Evolutionary conservation across 2,329 filamentous ascomycete genomes (phyloP).

Genomic region (Grosmannia clavigera): DNA sequence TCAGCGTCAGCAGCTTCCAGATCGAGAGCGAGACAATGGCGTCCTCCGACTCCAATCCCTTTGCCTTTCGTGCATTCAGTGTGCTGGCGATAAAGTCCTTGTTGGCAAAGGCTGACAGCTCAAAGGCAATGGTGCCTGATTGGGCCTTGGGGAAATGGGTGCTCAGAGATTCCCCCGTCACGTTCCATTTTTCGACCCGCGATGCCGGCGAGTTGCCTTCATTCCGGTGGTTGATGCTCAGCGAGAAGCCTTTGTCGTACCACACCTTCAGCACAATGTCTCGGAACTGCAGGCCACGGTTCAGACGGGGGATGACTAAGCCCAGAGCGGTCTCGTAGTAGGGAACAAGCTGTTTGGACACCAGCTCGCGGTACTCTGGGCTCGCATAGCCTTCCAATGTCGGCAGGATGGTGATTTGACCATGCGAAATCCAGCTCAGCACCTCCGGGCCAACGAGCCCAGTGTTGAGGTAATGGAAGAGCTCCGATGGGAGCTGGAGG

Average conservation of each 20-base stretch:
- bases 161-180: slow-evolving; percentile 46
- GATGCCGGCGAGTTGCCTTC: slow-evolving; percentile 34
- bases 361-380: slow-evolving; percentile 66
- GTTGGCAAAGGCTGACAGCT: slow-evolving; percentile 57
- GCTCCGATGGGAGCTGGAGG: slow-evolving; percentile 77
- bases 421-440: slow-evolving; percentile 70
- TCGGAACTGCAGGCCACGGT: slow-evolving; percentile 74
- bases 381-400: slow-evolving; percentile 75
- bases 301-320: slow-evolving; percentile 65
- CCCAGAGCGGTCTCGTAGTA: slow-evolving; percentile 66
- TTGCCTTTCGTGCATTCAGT: slow-evolving; percentile 43
- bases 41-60: slow-evolving; percentile 46
- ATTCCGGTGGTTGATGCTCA: slow-evolving; percentile 51
- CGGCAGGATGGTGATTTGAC: slow-evolving; percentile 66
- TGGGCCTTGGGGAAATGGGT: slow-evolving; percentile 31
- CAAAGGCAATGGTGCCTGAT: slow-evolving; percentile 40
- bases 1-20: slow-evolving; percentile 81
- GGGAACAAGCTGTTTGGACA: slow-evolving; percentile 61
- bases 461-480: slow-evolving; percentile 79
- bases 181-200: slow-evolving; percentile 53
- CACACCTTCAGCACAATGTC: slow-evolving; percentile 68
- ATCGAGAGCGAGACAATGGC: slow-evolving; percentile 60
- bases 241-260: slow-evolving; percentile 62
- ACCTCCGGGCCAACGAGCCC: slow-evolving; percentile 71
- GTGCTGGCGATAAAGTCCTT: slow-evolving; percentile 58